Conservation (phyloP, 2,329 filamentous ascomycete species). For the Lachnellula subtilissima region DNA sequence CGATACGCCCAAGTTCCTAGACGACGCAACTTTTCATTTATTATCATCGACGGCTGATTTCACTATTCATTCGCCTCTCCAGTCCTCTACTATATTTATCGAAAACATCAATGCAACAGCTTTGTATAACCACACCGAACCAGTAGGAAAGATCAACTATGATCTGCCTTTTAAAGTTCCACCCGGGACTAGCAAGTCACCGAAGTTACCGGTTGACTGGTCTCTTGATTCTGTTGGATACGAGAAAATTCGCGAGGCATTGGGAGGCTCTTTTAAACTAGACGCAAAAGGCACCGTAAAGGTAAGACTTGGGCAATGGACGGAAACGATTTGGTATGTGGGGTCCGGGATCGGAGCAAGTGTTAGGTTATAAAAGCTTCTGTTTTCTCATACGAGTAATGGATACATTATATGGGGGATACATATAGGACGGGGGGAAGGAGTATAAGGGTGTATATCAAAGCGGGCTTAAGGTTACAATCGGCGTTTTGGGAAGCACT, state of each 20-base stretch:
- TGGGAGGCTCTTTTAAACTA: slow-evolving; percentile 75
- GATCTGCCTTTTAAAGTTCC: slow-evolving; percentile 69
- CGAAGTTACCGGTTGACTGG: slow-evolving; percentile 78
- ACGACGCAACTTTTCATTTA: slow-evolving; percentile 80
- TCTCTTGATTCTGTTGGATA: slow-evolving; percentile 73
- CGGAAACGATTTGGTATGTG: slow-evolving; percentile 64
- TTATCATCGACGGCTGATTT: slow-evolving; percentile 84
- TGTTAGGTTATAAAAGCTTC: slow-evolving; percentile 42
- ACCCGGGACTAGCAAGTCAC: slow-evolving; percentile 68
- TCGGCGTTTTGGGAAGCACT: background rate
- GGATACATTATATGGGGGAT: slow-evolving; percentile 1
- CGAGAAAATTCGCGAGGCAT: slow-evolving; percentile 70
- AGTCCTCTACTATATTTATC: slow-evolving; percentile 67
- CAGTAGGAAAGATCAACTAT: slow-evolving; percentile 73
- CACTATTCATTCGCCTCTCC: slow-evolving; percentile 72
- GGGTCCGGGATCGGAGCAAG: slow-evolving; percentile 67
- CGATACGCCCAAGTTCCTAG: slow-evolving; percentile 65
- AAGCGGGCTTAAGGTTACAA: background rate
- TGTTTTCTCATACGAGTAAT: slow-evolving; percentile 4
- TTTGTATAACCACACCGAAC: slow-evolving; percentile 74
- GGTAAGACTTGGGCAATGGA: slow-evolving; percentile 70
- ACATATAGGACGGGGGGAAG: background rate
- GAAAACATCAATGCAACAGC: slow-evolving; percentile 80
- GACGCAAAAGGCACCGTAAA: slow-evolving; percentile 74
- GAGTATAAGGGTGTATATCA: background rate